phyloP scores from a whole-genome alignment of 1,139 yeast species.

The Candida sanyaensis region DNA sequence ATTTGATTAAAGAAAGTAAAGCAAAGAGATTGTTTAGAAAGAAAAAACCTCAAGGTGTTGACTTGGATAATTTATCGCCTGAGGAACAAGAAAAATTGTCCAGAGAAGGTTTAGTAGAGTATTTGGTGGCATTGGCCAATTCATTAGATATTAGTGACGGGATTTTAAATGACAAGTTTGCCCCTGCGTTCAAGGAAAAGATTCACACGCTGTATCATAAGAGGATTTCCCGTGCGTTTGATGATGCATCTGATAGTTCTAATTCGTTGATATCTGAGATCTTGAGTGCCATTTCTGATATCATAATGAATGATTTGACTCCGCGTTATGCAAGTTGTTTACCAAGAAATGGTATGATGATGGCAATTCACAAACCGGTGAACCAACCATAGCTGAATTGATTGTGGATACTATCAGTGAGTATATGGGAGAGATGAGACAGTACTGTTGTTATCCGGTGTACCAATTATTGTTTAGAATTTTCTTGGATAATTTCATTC shows the following conservation, averaged over 20 bases:
- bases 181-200: slow-evolving; percentile 61
- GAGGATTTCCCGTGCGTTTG: slow-evolving; percentile 57
- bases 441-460: slow-evolving; percentile 48
- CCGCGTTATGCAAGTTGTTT: slow-evolving; percentile 43
- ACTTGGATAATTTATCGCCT: slow-evolving; percentile 45
- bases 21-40: slow-evolving; percentile 49
- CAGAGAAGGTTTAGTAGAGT: slow-evolving; percentile 79
- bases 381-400: slow-evolving; percentile 45
- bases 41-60: slow-evolving; percentile 20
- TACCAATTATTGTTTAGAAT: slow-evolving; percentile 47
- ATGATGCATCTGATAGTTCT: slow-evolving; percentile 70
- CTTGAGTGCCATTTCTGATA: slow-evolving; percentile 60
- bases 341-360: slow-evolving; percentile 49
- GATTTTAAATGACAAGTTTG: slow-evolving; percentile 73
- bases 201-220: slow-evolving; percentile 67
- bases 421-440: slow-evolving; percentile 65
- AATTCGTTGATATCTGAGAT: slow-evolving; percentile 75
- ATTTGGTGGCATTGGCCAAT: slow-evolving; percentile 80
- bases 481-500: slow-evolving; percentile 43
- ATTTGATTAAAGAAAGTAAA: slow-evolving; percentile 38
- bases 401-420: slow-evolving; percentile 75
- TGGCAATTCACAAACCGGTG: slow-evolving; percentile 36
- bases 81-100: slow-evolving; percentile 55
- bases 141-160: slow-evolving; percentile 85
- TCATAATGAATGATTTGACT: slow-evolving; percentile 68